These are phyloP conservation scores for Fusarium zealandicum DNA, from an alignment of 2,329 filamentous ascomycete species.

Conservation along the genomic window DNA sequence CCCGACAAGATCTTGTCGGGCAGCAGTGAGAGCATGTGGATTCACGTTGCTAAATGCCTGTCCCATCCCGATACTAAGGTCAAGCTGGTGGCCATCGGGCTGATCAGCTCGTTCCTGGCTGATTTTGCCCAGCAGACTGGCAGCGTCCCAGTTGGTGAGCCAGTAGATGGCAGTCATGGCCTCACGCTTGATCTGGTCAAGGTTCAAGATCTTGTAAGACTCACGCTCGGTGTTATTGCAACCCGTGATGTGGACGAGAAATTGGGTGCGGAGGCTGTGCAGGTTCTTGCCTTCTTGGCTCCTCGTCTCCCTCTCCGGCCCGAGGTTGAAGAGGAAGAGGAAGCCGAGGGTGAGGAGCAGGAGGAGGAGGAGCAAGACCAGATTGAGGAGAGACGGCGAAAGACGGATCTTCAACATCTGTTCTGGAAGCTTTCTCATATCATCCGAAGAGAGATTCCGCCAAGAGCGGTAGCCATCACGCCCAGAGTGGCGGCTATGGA, in stretches of 20 bases:
- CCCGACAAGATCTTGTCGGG: too few relatives aligned
- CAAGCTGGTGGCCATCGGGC: constrained; percentile 76
- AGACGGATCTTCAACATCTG: constrained; percentile 69
- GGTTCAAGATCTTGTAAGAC: constrained; percentile 65
- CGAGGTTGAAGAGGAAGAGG: constrained; percentile 45
- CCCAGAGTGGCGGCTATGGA: constrained; percentile 80
- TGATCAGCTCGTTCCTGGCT: constrained; percentile 79
- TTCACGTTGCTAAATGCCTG: constrained; percentile 70
- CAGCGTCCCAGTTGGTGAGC: constrained; percentile 58
- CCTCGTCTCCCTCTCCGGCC: constrained; percentile 55
- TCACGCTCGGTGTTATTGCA: constrained; percentile 63
- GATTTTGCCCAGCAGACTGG: constrained; percentile 73
- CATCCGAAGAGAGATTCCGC: constrained; percentile 75
- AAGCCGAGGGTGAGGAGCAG: constrained; percentile 52
- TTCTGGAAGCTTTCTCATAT: constrained; percentile 81
- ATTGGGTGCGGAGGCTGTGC: constrained; percentile 79
- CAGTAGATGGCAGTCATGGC: constrained; percentile 74
- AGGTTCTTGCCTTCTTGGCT: constrained; percentile 84
- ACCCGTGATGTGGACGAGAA: constrained; percentile 71
- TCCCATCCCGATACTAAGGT: constrained; percentile 76
- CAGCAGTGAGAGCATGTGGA: constrained; percentile 73
- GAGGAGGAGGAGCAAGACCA: constrained; percentile 56
- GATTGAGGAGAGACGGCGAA: constrained; percentile 51
- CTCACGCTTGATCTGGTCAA: constrained; percentile 70
- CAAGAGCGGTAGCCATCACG: constrained; percentile 68